Percentiles rank a stretch among this genome's conserved stretches.
Evolutionary conservation across 73 alveolate genomes (phyloP).

Genomic region (Paramecium biaurelia): DNA sequence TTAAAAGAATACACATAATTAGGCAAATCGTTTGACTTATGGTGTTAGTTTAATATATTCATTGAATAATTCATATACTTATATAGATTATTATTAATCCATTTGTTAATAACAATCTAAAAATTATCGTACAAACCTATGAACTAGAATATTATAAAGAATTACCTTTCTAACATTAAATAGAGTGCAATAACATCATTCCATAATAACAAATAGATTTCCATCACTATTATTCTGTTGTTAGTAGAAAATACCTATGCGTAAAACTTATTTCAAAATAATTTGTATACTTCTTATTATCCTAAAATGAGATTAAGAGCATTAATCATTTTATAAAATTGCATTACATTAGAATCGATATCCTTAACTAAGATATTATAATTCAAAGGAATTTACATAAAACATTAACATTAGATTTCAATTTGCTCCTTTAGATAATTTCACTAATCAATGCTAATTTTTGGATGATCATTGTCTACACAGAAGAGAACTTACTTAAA

Average conservation of each 20-base stretch:
- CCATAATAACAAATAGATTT: constrained; percentile 34
- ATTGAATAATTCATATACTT: constrained; percentile 39
- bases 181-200: constrained; percentile 32
- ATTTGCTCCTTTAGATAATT: neutral
- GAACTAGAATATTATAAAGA: neutral
- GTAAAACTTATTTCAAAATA: neutral
- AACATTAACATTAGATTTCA: neutral
- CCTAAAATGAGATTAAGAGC: neutral
- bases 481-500: neutral
- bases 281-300: constrained; percentile 15
- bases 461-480: constrained; percentile 38
- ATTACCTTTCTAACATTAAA: constrained; percentile 35
- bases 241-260: neutral
- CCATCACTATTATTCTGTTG: neutral
- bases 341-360: neutral
- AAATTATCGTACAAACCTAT: constrained; percentile 38
- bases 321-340: constrained; percentile 37
- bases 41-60: constrained; percentile 34
- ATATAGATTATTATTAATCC: constrained; percentile 13
- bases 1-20: neutral
- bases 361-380: neutral
- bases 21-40: neutral
- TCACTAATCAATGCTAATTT: constrained; percentile 41
- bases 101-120: constrained; percentile 33
- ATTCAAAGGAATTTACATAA: neutral